Evolutionary conservation across 2,329 filamentous ascomycete species (phyloP).

Genomic region (Scytalidium sp.): DNA sequence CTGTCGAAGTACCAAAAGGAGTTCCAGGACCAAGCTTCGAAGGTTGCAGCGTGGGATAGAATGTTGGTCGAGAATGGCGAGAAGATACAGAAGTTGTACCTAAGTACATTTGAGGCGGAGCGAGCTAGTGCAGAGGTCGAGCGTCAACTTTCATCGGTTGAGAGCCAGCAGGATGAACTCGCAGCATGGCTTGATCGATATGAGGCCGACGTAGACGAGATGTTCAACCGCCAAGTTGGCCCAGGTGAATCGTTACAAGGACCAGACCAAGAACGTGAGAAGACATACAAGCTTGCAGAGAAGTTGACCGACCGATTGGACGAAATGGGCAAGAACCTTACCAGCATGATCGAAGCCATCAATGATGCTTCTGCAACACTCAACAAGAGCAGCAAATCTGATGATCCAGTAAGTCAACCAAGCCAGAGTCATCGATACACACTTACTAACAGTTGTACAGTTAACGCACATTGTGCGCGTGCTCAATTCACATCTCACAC

Average conservation of each 20-base stretch:
- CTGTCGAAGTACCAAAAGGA: conserved; percentile 95
- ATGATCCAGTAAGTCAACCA: conserved; percentile 70
- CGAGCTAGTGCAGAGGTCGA: conserved; percentile 92
- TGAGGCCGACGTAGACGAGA: conserved; percentile 84
- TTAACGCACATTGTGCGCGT: conserved; percentile 94
- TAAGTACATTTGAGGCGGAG: conserved; percentile 90
- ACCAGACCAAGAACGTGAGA: conserved; percentile 92
- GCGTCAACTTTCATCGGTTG: conserved; percentile 82
- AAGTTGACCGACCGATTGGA: conserved; percentile 87
- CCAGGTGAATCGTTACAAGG: conserved; percentile 74
- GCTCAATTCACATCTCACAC: conserved; percentile 86
- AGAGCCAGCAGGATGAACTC: conserved; percentile 89
- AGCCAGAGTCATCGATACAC: conserved; percentile 11
- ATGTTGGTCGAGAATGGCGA: conserved; percentile 90
- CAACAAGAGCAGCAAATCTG: conserved; percentile 83
- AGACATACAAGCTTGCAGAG: conserved; percentile 94
- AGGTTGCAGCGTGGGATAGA: conserved; percentile 85
- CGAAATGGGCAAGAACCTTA: conserved; percentile 88
- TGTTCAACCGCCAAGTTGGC: conserved; percentile 79
- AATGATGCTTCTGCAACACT: conserved; percentile 88
- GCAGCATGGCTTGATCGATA: conserved; percentile 86
- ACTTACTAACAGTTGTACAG: conserved; percentile 40
- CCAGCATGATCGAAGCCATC: conserved; percentile 97
- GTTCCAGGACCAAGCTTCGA: conserved; percentile 85
- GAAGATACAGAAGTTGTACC: conserved; percentile 91